Conservation (phyloP, 768 basidiomycete species). For the Naganishia kalamii region DNA sequence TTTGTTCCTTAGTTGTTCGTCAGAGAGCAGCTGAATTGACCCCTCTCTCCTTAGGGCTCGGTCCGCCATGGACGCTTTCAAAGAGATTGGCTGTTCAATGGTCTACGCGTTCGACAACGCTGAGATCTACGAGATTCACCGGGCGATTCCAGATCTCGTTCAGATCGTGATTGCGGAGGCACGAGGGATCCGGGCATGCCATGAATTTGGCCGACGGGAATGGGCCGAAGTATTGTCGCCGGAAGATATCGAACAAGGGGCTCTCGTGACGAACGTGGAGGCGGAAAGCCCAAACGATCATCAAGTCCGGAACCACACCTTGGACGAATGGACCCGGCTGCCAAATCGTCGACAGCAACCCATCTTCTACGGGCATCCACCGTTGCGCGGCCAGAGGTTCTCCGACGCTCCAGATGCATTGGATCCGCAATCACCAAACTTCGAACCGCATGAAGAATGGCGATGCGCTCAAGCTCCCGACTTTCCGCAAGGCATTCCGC, state of each 20-base stretch:
- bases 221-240: background rate
- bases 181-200: constrained; percentile 17
- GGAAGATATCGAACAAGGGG: background rate
- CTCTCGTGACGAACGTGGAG: background rate
- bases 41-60: background rate
- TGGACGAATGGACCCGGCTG: background rate
- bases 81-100: constrained; percentile 25
- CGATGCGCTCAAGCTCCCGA: constrained; percentile 29
- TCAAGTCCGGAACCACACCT: background rate
- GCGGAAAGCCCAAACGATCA: background rate
- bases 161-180: constrained; percentile 25
- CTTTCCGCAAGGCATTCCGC: constrained; percentile 30
- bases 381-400: background rate
- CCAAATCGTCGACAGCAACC: background rate
- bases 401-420: background rate
- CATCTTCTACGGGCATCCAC: background rate
- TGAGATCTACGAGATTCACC: constrained; percentile 30
- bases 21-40: no score
- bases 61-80: constrained; percentile 24
- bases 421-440: background rate
- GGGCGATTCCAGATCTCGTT: constrained; percentile 26
- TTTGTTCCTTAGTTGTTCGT: no score
- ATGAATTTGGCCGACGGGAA: background rate
- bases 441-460: constrained; percentile 17
- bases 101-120: constrained; percentile 26